Percentiles rank a stretch among this genome's conserved stretches.
Conservation (phyloP, 768 basidiomycete species). For the Clathrus columnatus region DNA sequence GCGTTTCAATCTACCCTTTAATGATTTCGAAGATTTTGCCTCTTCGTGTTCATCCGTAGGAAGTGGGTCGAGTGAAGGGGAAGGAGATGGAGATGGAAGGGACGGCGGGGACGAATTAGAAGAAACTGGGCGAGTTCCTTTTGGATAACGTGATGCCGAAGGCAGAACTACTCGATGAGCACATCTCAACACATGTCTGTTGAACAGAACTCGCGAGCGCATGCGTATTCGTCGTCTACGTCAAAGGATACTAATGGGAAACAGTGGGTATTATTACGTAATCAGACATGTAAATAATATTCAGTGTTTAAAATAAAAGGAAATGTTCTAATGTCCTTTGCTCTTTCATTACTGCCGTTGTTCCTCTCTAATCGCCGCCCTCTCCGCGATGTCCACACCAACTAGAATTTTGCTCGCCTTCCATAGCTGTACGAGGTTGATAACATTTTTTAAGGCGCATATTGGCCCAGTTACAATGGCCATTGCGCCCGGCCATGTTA, state of each 20-base stretch:
- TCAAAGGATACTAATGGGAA: background rate
- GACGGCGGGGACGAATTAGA: constrained; percentile 11
- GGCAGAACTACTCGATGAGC: background rate
- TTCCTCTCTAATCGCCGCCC: constrained; percentile 53
- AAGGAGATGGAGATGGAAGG: constrained; percentile 18
- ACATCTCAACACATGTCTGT: constrained; percentile 2
- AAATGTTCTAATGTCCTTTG: constrained; percentile 3
- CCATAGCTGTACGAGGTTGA: constrained; percentile 96
- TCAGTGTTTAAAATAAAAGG: constrained; percentile 8
- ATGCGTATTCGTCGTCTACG: constrained; percentile 18
- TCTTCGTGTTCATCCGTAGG: constrained; percentile 4
- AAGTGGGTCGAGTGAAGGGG: constrained; percentile 9
- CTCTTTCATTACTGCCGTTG: constrained; percentile 14
- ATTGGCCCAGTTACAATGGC: constrained; percentile 57
- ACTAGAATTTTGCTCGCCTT: constrained; percentile 94
- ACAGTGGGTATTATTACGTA: background rate
- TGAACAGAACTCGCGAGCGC: constrained; percentile 29
- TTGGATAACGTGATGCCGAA: background rate
- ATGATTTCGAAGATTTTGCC: constrained; percentile 10
- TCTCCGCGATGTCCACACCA: constrained; percentile 84
- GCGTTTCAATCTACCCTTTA: constrained; percentile 27
- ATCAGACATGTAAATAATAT: constrained; percentile 4
- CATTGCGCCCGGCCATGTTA: constrained; percentile 73
- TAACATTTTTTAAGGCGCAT: constrained; percentile 77
- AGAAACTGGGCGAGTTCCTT: constrained; percentile 12